phyloP scores from a whole-genome alignment of 225 moss, liverwort and hornwort species.

The Marchantia polymorpha region DNA sequence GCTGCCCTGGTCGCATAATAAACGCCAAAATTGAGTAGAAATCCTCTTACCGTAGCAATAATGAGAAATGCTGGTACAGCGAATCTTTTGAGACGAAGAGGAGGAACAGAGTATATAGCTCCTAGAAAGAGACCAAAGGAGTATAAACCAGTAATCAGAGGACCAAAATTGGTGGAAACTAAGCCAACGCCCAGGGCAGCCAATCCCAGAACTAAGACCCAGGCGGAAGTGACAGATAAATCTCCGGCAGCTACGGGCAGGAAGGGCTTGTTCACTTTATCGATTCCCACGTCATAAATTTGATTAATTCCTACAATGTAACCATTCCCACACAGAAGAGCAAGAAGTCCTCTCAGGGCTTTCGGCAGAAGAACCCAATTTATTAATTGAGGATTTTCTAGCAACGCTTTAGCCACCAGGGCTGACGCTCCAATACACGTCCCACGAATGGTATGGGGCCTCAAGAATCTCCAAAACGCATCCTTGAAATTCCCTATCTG shows the following conservation, averaged over 20 bases:
- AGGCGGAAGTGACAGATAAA: conserved; percentile 73
- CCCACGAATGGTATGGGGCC: conserved; percentile 90
- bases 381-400: conserved; percentile 66
- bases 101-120: conserved; percentile 85
- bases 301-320: conserved; percentile 99
- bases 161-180: conserved; percentile 74
- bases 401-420: conserved; percentile 66
- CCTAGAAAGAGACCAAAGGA: conserved; percentile 66
- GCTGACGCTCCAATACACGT: conserved; percentile 79
- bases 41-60: conserved; percentile 88
- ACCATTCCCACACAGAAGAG: conserved; percentile 87
- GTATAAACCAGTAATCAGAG: conserved; percentile 70
- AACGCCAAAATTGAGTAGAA: conserved; percentile 87
- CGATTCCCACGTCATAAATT: conserved; percentile 86
- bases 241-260: conserved; percentile 92
- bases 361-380: conserved; percentile 79
- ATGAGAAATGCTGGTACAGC: conserved; percentile 88
- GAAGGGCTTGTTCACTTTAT: conserved; percentile 95
- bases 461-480: conserved; percentile 88
- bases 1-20: conserved; percentile 94
- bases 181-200: conserved; percentile 62
- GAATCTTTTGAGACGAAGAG: conserved; percentile 74
- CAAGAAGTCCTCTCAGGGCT: conserved; percentile 78
- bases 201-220: conserved; percentile 63
- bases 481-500: conserved; percentile 44